Base-by-base conservation (phyloP, 2,329 filamentous ascomycete genomes). In the Neonectria coccinea region DNA sequence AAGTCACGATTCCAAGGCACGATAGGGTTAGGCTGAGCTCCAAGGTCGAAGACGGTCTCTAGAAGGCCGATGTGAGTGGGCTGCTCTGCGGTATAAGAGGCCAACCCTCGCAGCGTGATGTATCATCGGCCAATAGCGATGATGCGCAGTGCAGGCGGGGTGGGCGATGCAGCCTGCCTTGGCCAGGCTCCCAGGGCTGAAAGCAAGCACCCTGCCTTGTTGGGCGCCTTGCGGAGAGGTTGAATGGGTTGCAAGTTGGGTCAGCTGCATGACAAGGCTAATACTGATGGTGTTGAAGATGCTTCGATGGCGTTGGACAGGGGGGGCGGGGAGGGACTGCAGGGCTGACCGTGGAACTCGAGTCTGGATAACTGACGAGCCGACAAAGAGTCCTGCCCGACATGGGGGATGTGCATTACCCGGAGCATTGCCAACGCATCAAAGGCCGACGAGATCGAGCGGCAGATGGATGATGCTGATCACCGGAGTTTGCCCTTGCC, bases 101-200 rank as follows among this genome's bases (percentile, higher is more conserved):
- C 66, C 67, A 67, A 59, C 68, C 63, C 41, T 39, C 62, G 52
- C 48, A 48, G 20, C 31, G 22, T 25, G 56, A 50, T 44, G 61
- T 57, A 39, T 2, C 1, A 11, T 53, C 58, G 59, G 55, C 70
- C 70, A 72, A 72, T 72, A 25, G 45, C n/a, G 25, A 18, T 14
- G 41, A 16, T 42, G 33, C 42, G 29, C 20, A 25, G 33, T 52
- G 31, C 44, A 45, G 52, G 67, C 64, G 63, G 51, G 63, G 66
- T 65, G 65, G 58, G 62, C 67, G 60, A 67, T 73, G 70, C 66
- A 73, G 64, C 63, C 33, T 70, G 42, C 47, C 52, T 20, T 16
- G 33, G 7, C 59, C 63, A 72, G 70, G 67, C 69, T 70, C 52
- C 70, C 58, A 62, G 42, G 67, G 62, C 60, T 65, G 66, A 65